Base-by-base conservation (phyloP, 148 eudicot species). In the Vaccinium macrocarpon region DNA sequence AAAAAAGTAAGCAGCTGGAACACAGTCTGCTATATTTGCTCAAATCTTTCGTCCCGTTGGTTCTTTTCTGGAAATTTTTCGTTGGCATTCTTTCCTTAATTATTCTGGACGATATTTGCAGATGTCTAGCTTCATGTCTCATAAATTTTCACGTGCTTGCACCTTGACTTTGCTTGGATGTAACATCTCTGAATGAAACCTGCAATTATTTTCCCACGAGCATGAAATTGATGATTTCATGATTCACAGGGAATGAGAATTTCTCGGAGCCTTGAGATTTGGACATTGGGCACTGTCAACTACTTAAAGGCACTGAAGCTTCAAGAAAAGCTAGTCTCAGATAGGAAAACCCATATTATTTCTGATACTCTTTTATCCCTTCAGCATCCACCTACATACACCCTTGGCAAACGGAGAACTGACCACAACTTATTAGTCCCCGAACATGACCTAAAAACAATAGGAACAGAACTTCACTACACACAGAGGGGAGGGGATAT, bases 311-410 rank as follows among this genome's bases (percentile, higher is more conserved):
- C 97, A 13, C 98, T 96, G 38, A 96, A 90, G 91, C 87, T 96
- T 82, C 99, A 96, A 78, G 94, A 96, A 71, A 89, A 85, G 84
- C 86, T 96, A 61, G 90, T 90, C 59, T 88, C 93, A 11, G 99
- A 94, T 76, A 89, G 95, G 48, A 96, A 94, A 87, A 80, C 89
- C 73, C 75, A 82, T 59, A 92, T 84, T 80, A 91, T 92, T 38
- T 52, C 91, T 23, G 90, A 93, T 73, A 91, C 94, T 29, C 89
- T 96, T 64, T 84, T 96, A 27, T 91, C 95, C 70, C 84, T 96
- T 84, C 98, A 96, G 80, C 99, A 96, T 75, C 98, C 97, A 66
- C 99, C 93, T 19, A 96, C 99, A 10, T 96, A 93, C 84, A 96
- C 97, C 6, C 93, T 96, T 55, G 99, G 99, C 48, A 96, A 94